Percentiles rank a stretch among this genome's conserved stretches.
phyloP scores from a whole-genome alignment of 1,284 basidiomycete genomes.

The Omphalotus olearius region DNA sequence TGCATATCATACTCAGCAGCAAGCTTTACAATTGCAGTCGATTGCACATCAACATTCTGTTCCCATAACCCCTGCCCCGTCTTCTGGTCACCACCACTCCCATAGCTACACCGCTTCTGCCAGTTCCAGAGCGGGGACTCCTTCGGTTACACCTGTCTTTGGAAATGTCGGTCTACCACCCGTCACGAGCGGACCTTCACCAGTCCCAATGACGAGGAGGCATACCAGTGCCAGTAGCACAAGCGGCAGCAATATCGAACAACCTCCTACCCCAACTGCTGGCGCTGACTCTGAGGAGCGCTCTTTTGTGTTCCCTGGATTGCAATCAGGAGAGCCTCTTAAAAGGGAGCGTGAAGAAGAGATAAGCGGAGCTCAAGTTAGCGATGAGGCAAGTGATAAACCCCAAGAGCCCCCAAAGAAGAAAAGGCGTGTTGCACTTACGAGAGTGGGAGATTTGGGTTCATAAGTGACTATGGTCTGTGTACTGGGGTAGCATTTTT shows the following conservation, averaged over 20 bases:
- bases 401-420: constrained; percentile 71
- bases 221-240: constrained; percentile 6
- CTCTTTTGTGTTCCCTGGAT: constrained; percentile 1
- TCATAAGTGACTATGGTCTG: constrained; percentile 20
- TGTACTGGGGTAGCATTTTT: neutral
- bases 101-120: constrained; percentile 5
- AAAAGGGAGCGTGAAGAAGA: constrained; percentile 15
- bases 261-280: constrained; percentile 1
- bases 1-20: constrained; percentile 83
- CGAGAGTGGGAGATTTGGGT: constrained; percentile 61
- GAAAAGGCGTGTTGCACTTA: constrained; percentile 82
- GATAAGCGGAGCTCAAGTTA: constrained; percentile 20
- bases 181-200: constrained; percentile 6
- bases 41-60: constrained; percentile 81
- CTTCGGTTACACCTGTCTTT: constrained; percentile 24
- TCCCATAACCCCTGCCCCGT: constrained; percentile 41
- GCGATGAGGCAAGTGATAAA: constrained; percentile 21
- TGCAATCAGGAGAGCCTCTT: constrained; percentile 3
- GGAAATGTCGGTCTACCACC: constrained; percentile 18
- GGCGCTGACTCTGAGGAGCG: constrained; percentile 4
- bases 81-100: constrained; percentile 15
- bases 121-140: constrained; percentile 23
- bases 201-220: constrained; percentile 5
- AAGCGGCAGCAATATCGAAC: constrained; percentile 15
- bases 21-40: constrained; percentile 80